Conservation (phyloP, 495 filamentous ascomycete species). For the Penicillium egyptiacum region DNA sequence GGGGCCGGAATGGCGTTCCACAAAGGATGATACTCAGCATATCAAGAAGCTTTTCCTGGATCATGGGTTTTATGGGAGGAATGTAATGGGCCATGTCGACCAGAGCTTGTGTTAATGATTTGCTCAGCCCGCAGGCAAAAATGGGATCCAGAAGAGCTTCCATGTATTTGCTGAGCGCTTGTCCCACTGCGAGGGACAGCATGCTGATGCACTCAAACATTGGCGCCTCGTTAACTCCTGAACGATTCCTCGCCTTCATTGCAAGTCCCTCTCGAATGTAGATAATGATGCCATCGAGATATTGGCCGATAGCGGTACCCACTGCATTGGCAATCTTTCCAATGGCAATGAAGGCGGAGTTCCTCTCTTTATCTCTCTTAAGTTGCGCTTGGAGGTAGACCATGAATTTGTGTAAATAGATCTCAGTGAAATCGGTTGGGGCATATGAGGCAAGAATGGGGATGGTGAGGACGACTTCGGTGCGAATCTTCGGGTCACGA, state of each 20-base stretch:
- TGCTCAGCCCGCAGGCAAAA: conserved; percentile 90
- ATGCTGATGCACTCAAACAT: conserved; percentile 98
- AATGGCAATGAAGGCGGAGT: conserved; percentile 90
- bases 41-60: conserved; percentile 91
- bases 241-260: conserved; percentile 73
- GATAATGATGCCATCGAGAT: conserved; percentile 88
- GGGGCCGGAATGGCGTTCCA: conserved; percentile 83
- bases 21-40: conserved; percentile 93
- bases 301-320: conserved; percentile 87
- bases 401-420: conserved; percentile 94
- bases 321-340: conserved; percentile 96
- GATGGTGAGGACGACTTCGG: conserved; percentile 84
- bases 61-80: conserved; percentile 84
- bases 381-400: conserved; percentile 89
- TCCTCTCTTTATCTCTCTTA: conserved; percentile 92
- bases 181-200: conserved; percentile 90
- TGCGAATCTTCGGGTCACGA: conserved; percentile 79
- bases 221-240: conserved; percentile 73
- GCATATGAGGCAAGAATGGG: conserved; percentile 92
- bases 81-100: conserved; percentile 99
- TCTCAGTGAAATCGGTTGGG: conserved; percentile 76
- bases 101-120: conserved; percentile 88
- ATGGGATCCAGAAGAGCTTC: conserved; percentile 93
- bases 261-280: conserved; percentile 89
- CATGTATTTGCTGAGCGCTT: conserved; percentile 97